Evolutionary conservation across 2,329 filamentous ascomycete species (phyloP), one percentile per base, ranked within the genome.

Genomic region (Aureobasidium lini): DNA sequence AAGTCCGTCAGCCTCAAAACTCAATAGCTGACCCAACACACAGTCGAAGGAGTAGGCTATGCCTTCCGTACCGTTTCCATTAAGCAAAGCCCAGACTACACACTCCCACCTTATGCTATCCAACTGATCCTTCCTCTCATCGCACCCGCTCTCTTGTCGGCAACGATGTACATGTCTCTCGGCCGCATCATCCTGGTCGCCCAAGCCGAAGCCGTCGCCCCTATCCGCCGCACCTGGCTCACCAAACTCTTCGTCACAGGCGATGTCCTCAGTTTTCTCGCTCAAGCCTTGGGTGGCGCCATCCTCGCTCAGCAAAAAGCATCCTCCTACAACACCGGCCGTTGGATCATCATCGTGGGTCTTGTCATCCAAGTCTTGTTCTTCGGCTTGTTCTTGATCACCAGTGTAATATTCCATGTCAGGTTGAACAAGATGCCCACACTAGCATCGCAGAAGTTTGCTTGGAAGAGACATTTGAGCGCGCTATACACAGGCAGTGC

Each of bases 331-430:
- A 67, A 74, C 29, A 69, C 70, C 15, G 81, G 78, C n/a, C 67
- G 81, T 63, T 75, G 77, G 23, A 72, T 85, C 52, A 77, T 86
- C n/a, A 68, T 85, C 9, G 77, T 64, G 1, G 84, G 84, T 3
- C 71, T 87, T 2, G 67, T 80, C 32, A 68, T 85, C 16, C 84
- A 87, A 66, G 75, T 86, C 29, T 40, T 81, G 39, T 76, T 81
- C 59, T 85, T 86, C 62, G 75, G 74, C 18, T 68, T 84, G 32
- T 87, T 86, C 65, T 68, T 81, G 34, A 60, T 77, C 6, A 76
- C 77, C 1, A 75, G 80, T 0, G 63, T 75, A 2, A 61, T 80
- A 1, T 84, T 84, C 70, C 77, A 85, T 63, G 54, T 63, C 2
- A 72, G 78, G 3, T 71, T 81, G 37, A 23, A 8, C 44, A 50